phyloP scores from a whole-genome alignment of 371 early-diverging fungal species.

The Saksenaea vasiformis region DNA sequence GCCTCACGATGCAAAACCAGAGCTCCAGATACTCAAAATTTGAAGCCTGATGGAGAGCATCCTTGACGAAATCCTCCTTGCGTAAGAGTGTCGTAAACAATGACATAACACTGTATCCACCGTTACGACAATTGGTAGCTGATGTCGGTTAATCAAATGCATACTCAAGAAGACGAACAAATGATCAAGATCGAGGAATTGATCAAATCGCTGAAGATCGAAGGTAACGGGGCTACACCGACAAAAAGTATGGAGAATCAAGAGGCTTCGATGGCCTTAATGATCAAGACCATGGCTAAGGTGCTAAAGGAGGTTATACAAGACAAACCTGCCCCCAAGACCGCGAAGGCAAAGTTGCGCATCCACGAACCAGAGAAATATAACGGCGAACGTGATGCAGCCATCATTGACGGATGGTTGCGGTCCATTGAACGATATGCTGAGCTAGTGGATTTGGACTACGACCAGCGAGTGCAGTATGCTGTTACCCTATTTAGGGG shows the following conservation, averaged over 20 bases:
- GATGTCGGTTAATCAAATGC: no score
- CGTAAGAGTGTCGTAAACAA: no score
- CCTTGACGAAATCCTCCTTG: constrained; percentile 3
- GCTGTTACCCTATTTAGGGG: neutral
- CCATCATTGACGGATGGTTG: neutral
- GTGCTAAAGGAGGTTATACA: neutral
- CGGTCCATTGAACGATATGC: neutral
- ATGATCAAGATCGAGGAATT: neutral
- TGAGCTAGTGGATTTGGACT: neutral
- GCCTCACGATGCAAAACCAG: neutral
- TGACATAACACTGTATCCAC: no score
- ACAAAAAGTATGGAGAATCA: neutral
- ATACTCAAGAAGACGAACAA: neutral
- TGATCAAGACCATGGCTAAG: neutral
- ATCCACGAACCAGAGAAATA: neutral
- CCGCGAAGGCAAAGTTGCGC: no score
- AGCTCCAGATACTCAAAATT: constrained; percentile 3
- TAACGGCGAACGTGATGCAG: neutral
- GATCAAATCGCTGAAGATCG: neutral
- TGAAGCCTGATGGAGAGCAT: constrained; percentile 2
- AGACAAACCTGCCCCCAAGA: no score
- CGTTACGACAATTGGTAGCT: no score
- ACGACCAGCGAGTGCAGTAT: neutral
- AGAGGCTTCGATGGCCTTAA: neutral
- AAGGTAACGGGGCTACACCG: neutral